Conservation (phyloP, 305 asterid genomes). For the Nicotiana rustica region DNA sequence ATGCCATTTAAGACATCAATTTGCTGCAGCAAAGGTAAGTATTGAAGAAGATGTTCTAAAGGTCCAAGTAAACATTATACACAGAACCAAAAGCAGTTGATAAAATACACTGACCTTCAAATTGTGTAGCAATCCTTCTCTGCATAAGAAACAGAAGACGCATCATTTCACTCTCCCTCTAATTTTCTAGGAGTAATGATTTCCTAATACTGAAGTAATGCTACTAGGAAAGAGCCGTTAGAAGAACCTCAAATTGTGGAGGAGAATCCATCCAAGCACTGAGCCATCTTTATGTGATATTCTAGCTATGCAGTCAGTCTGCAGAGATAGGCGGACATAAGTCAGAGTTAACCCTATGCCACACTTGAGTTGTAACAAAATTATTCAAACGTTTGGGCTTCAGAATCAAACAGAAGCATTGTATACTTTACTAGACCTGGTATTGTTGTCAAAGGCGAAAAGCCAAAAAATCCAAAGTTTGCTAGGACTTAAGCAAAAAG, state of each 20-base stretch:
- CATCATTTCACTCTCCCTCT: neutral
- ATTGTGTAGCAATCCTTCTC: conserved; percentile 36
- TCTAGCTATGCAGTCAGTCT: conserved; percentile 97
- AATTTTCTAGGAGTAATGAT: neutral
- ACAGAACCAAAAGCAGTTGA: neutral
- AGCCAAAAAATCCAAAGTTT: neutral
- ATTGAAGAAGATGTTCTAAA: neutral
- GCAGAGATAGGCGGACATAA: conserved; percentile 34
- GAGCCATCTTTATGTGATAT: conserved; percentile 68
- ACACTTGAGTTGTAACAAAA: neutral
- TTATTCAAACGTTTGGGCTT: neutral
- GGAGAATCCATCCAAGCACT: conserved; percentile 89
- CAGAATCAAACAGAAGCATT: conserved; percentile 22
- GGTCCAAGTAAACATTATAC: neutral
- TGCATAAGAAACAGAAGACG: conserved; percentile 14
- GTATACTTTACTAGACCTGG: neutral
- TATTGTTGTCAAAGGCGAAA: neutral
- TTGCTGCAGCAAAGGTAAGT: conserved; percentile 33
- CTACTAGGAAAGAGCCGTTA: conserved; percentile 21
- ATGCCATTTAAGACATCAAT: conserved; percentile 52
- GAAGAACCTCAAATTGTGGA: conserved; percentile 70
- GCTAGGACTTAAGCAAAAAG: neutral
- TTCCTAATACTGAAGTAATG: neutral
- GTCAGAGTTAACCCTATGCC: conserved; percentile 20
- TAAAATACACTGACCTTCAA: conserved; percentile 23